Percentiles rank a stretch among this genome's conserved stretches.
Evolutionary conservation across 495 filamentous ascomycete genomes (phyloP).

Genomic region (Tuber microsphaerosporum): DNA sequence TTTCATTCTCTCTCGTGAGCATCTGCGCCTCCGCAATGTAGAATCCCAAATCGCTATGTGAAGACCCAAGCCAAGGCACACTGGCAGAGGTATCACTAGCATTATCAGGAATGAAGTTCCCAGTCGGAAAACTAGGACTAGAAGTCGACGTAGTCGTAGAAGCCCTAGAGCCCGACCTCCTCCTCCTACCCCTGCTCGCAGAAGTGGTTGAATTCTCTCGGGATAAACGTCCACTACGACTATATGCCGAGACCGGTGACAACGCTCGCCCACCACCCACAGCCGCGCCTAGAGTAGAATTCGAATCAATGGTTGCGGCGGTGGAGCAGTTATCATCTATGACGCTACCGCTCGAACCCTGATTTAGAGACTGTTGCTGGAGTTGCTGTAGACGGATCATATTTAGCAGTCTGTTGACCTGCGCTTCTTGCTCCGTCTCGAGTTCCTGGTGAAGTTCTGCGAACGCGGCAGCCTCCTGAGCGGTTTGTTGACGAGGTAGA

Average conservation of each 20-base stretch:
- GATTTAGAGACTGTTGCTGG: slow-evolving; percentile 57
- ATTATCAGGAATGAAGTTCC: slow-evolving; percentile 27
- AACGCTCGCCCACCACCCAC: slow-evolving; percentile 46
- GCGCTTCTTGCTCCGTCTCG: slow-evolving; percentile 90
- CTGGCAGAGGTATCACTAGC: slow-evolving; percentile 37
- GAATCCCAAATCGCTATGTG: slow-evolving; percentile 63
- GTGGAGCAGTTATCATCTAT: slow-evolving; percentile 47
- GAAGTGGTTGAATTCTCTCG: slow-evolving; percentile 28
- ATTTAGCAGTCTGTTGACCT: slow-evolving; percentile 84
- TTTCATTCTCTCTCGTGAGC: slow-evolving; percentile 84
- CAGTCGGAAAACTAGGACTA: slow-evolving; percentile 47
- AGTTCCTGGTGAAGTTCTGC: slow-evolving; percentile 95
- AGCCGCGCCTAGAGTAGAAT: slow-evolving; percentile 52
- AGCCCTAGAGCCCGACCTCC: slow-evolving; percentile 45
- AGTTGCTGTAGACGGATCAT: slow-evolving; percentile 84
- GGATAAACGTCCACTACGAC: slow-evolving; percentile 32
- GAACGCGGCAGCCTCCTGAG: slow-evolving; percentile 64
- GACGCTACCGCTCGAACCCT: slow-evolving; percentile 46
- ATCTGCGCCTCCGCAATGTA: slow-evolving; percentile 89
- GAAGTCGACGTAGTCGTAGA: slow-evolving; percentile 54
- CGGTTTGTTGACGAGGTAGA: slow-evolving; percentile 40
- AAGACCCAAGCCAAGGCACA: slow-evolving; percentile 51
- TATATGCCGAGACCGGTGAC: slow-evolving; percentile 46
- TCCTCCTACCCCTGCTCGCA: slow-evolving; percentile 8
- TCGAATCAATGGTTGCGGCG: slow-evolving; percentile 60